phyloP scores from a whole-genome alignment of 2,329 filamentous ascomycete genomes.

The Exophiala phaeomuriformis region DNA sequence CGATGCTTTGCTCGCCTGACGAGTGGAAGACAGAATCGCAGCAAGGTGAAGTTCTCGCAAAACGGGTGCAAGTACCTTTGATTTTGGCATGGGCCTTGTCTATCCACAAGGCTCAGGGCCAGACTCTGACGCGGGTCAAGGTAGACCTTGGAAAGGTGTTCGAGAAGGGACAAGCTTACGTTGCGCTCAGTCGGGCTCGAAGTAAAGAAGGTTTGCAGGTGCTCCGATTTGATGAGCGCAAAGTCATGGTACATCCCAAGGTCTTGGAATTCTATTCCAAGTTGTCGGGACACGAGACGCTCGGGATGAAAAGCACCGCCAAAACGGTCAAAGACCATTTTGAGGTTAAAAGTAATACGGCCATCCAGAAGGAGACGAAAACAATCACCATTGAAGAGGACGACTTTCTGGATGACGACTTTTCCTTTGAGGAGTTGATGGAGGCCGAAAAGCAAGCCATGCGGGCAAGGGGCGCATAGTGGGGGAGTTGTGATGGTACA shows the following conservation, averaged over 20 bases:
- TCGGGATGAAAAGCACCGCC: constrained; percentile 21
- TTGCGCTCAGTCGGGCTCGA: constrained; percentile 87
- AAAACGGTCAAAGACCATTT: constrained; percentile 9
- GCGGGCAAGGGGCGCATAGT: constrained; percentile 2
- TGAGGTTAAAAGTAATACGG: neutral
- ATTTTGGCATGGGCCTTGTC: constrained; percentile 95
- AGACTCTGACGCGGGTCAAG: constrained; percentile 87
- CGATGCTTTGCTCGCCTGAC: constrained; percentile 76
- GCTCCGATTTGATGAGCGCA: constrained; percentile 74
- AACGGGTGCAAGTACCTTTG: constrained; percentile 71
- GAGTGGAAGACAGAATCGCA: constrained; percentile 97
- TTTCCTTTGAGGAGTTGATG: constrained; percentile 23
- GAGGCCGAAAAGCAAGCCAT: constrained; percentile 14
- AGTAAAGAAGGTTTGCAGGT: constrained; percentile 82
- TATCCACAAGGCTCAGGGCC: constrained; percentile 96
- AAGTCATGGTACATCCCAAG: constrained; percentile 87
- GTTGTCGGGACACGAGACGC: constrained; percentile 63
- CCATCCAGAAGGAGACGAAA: neutral
- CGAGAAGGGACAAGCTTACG: constrained; percentile 96
- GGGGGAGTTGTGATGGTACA: neutral
- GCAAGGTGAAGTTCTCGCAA: constrained; percentile 85
- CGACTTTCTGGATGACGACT: constrained; percentile 40
- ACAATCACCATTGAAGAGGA: constrained; percentile 31
- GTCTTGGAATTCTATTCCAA: constrained; percentile 81
- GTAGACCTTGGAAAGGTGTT: constrained; percentile 89